A percentile compares a stretch with the other conserved stretches of the same genome.
Evolutionary conservation across 2,329 filamentous ascomycete species (phyloP).

Genomic region (Colletotrichum sansevieriae): DNA sequence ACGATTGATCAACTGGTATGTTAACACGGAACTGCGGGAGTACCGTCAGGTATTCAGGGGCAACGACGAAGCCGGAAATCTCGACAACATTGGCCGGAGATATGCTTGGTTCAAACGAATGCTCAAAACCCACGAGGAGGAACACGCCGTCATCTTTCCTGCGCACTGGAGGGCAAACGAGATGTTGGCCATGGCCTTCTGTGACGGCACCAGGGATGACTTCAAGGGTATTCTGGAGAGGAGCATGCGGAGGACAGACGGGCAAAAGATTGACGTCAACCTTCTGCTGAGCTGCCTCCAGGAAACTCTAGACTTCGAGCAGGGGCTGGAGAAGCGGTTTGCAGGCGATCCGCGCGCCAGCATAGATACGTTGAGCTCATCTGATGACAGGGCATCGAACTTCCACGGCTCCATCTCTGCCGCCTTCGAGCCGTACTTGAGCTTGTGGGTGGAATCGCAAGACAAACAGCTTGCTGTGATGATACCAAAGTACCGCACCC

Average conservation of each 20-base stretch:
- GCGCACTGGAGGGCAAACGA: slow-evolving; percentile 91
- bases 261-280: slow-evolving; percentile 88
- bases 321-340: slow-evolving; percentile 88
- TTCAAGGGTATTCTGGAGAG: slow-evolving; percentile 93
- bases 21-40: slow-evolving; percentile 95
- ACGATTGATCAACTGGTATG: slow-evolving; percentile 93
- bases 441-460: slow-evolving; percentile 96
- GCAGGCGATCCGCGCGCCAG: slow-evolving; percentile 80
- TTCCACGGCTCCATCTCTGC: slow-evolving; percentile 95
- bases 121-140: slow-evolving; percentile 94
- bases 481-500: slow-evolving; percentile 88
- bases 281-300: slow-evolving; percentile 89
- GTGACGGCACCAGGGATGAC: slow-evolving; percentile 94
- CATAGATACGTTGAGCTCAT: slow-evolving; percentile 88
- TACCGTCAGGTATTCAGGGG: slow-evolving; percentile 96
- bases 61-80: slow-evolving; percentile 93
- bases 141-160: slow-evolving; percentile 91
- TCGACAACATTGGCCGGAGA: slow-evolving; percentile 95
- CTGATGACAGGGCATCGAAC: slow-evolving; percentile 79
- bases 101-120: slow-evolving; percentile 98
- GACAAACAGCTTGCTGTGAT: slow-evolving; percentile 87
- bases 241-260: slow-evolving; percentile 83
- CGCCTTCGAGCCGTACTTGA: slow-evolving; percentile 97
- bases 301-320: slow-evolving; percentile 97
- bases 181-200: slow-evolving; percentile 90